Evolutionary conservation across 352 stramenopile species (phyloP).

Genomic region (Thalassiosira oceanica): DNA sequence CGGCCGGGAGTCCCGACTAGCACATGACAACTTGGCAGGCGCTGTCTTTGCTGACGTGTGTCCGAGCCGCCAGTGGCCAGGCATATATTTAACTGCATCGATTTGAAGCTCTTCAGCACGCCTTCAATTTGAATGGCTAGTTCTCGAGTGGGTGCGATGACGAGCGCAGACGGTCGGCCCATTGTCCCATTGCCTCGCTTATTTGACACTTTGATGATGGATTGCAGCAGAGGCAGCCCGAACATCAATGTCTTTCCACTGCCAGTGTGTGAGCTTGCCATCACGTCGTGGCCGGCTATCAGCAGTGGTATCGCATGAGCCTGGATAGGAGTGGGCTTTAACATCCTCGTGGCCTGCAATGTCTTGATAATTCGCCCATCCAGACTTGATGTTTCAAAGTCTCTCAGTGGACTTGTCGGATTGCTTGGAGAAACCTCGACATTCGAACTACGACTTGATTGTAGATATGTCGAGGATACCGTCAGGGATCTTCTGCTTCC

Average conservation of each 20-base stretch:
- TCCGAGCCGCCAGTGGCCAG: constrained; percentile 92
- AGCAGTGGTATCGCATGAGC: constrained; percentile 92
- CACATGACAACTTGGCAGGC: constrained; percentile 94
- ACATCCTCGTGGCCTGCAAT: too few species aligned
- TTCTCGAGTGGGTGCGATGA: constrained; percentile 94
- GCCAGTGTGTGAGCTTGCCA: constrained; percentile 97
- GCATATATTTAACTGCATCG: too few species aligned
- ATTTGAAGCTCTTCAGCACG: constrained; percentile 91
- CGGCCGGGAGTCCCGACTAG: constrained; percentile 94
- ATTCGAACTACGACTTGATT: too few species aligned
- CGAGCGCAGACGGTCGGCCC: constrained; percentile 88
- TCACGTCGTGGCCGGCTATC: constrained; percentile 86
- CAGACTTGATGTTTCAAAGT: too few species aligned
- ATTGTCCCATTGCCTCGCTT: constrained; percentile 53
- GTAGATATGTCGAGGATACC: too few species aligned
- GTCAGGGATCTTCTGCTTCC: too few species aligned
- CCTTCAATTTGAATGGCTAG: constrained; percentile 95
- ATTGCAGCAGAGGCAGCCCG: constrained; percentile 90
- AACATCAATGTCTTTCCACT: constrained; percentile 96
- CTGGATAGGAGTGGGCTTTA: constrained; percentile 98
- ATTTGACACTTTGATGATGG: constrained; percentile 83
- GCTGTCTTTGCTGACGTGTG: constrained; percentile 97
- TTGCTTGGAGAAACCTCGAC: too few species aligned
- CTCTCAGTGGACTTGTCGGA: too few species aligned
- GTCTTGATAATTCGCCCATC: too few species aligned